Base-by-base conservation (phyloP, 768 basidiomycete genomes). In the Leccinum arenicola region DNA sequence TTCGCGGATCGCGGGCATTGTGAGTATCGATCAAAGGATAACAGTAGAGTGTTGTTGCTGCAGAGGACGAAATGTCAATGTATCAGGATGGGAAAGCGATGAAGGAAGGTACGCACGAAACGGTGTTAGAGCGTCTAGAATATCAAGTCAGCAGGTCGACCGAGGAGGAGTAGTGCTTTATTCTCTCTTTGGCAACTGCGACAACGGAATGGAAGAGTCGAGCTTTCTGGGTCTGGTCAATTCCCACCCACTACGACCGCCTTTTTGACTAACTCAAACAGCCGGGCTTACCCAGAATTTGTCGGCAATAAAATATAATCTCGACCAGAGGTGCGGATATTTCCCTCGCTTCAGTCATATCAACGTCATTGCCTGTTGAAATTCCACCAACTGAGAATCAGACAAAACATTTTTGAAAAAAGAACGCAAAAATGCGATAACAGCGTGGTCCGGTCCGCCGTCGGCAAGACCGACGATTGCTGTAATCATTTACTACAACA, bases 181-280 rank as follows among this genome's bases (percentile, higher is more conserved):
- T 73, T 62, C 72, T 73, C 69, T 61, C 61, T 74, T 74, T 74
- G 72, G 72, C 47, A 74, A 69, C 56, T 69, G 60, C 64, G 73
- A 59, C 67, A 63, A 62, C 50, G 65, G 68, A 72, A 69, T 61
- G 63, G 66, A 72, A 68, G 64, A 63, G 61, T 60, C 52, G 52
- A 58, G 61, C 63, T 62, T 70, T 70, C 66, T 66, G 54, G 64
- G 43, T 58, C 64, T 60, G 64, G 54, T 56, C 50, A 58, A 54
- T 72, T 74, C 71, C 71, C 71, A 72, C 71, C 70, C 19, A 64
- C 33, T 33, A 43, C n/a, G 40, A 43, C 40, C 36, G 36, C 38
- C 38, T 14, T 40, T 40, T 43, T 15, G 14, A 36, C 36, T 36
- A 15, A 40, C 38, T 15, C 38, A 9, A 9, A 38, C 38, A 17